A percentile compares a stretch with the other conserved stretches of the same genome.
phyloP scores from a whole-genome alignment of 345 rosid genomes.

The Citrus australasica region DNA sequence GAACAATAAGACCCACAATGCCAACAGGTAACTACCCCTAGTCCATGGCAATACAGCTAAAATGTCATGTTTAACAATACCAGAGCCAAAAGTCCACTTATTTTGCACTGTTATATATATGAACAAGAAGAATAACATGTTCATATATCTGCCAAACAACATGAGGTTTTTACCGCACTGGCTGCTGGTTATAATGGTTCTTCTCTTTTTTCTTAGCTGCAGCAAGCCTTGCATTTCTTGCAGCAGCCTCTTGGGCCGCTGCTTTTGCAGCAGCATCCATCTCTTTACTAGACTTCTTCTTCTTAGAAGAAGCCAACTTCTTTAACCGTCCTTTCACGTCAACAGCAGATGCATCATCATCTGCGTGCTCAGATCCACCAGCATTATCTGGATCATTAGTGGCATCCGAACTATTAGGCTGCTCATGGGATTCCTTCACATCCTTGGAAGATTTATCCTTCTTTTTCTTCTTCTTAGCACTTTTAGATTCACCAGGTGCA shows the following conservation, averaged over 20 bases:
- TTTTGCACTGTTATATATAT: constrained; percentile 28
- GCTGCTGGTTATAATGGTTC: constrained; percentile 79
- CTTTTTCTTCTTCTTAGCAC: constrained; percentile 63
- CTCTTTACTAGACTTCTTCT: constrained; percentile 64
- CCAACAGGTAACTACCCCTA: constrained; percentile 3
- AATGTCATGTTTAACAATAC: constrained; percentile 14
- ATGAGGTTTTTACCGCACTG: constrained; percentile 38
- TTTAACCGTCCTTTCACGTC: constrained; percentile 57
- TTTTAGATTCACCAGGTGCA: constrained; percentile 48
- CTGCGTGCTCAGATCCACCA: constrained; percentile 29
- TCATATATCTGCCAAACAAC: constrained; percentile 12
- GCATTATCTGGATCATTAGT: constrained; percentile 28
- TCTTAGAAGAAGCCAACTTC: constrained; percentile 52
- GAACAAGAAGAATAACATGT: constrained; percentile 33
- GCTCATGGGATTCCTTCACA: constrained; percentile 41
- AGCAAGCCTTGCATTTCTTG: constrained; percentile 69
- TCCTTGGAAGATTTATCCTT: constrained; percentile 45
- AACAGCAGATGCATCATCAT: constrained; percentile 39
- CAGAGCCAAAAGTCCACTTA: constrained; percentile 12
- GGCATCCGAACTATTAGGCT: constrained; percentile 22
- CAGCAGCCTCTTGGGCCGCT: constrained; percentile 71
- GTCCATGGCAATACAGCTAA: constrained; percentile 19
- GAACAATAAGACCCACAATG: constrained; percentile 19
- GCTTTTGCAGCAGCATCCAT: constrained; percentile 62
- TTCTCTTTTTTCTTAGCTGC: constrained; percentile 77